Evolutionary conservation across 208 protist genomes (phyloP).

Genomic region (Acanthamoeba pearcei): DNA sequence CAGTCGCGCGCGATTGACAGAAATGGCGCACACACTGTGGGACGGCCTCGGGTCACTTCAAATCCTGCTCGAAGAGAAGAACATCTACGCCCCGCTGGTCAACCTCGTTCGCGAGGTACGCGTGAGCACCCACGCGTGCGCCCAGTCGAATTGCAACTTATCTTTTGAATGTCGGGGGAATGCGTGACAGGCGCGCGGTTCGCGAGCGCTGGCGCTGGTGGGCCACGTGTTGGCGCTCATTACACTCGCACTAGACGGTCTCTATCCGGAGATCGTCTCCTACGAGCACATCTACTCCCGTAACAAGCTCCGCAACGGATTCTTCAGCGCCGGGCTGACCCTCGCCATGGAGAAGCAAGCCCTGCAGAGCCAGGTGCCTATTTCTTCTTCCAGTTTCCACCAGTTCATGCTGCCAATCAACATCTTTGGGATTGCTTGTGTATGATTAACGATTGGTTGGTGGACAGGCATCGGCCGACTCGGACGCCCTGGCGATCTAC

Average conservation of each 20-base stretch:
- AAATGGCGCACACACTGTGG: conserved; percentile 56
- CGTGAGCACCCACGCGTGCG: too few relatives aligned
- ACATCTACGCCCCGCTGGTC: conserved; percentile 47
- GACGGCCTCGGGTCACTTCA: conserved; percentile 51
- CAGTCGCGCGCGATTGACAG: neutral
- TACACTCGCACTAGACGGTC: neutral
- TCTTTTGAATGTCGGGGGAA: neutral
- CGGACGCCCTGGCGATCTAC: conserved; percentile 9
- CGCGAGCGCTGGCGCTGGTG: neutral
- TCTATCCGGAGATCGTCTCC: conserved; percentile 13
- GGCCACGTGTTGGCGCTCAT: neutral
- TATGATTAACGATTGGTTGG: neutral
- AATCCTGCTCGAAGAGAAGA: conserved; percentile 61
- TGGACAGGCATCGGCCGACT: neutral
- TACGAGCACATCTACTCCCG: conserved; percentile 28
- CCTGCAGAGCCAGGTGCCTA: neutral
- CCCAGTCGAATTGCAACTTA: neutral
- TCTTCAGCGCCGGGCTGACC: neutral
- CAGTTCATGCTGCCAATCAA: neutral
- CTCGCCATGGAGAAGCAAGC: conserved; percentile 29
- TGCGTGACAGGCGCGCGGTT: neutral
- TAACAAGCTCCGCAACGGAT: conserved; percentile 14
- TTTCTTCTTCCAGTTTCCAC: too few relatives aligned
- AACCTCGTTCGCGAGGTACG: neutral
- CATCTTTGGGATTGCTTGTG: neutral